Percentiles rank a stretch among this genome's conserved stretches.
Evolutionary conservation across 495 filamentous ascomycete species (phyloP).

Genomic region (Thozetella sp.): DNA sequence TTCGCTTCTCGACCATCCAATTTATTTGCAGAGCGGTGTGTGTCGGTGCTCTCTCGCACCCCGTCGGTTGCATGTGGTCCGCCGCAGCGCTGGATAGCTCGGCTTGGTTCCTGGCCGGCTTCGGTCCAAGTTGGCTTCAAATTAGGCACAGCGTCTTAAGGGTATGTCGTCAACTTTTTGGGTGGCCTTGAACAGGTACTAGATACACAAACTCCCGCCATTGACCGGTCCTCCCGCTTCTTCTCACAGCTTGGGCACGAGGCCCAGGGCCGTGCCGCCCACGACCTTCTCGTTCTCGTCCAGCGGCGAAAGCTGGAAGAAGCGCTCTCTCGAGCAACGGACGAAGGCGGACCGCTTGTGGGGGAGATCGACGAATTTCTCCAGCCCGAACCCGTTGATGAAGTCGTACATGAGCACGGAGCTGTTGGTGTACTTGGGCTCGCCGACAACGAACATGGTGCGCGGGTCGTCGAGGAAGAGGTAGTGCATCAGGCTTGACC

Average conservation of each 20-base stretch:
- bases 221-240: not conserved
- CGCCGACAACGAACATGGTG: constrained; percentile 62
- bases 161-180: no score
- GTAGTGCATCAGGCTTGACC: constrained; percentile 69
- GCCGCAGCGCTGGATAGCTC: no score
- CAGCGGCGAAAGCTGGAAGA: constrained; percentile 68
- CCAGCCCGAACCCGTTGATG: constrained; percentile 63
- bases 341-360: constrained; percentile 69
- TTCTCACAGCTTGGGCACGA: constrained; percentile 44
- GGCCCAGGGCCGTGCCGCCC: constrained; percentile 42
- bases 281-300: constrained; percentile 48
- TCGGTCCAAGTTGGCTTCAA: no score
- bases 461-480: constrained; percentile 71
- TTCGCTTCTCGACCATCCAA: no score
- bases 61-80: no score
- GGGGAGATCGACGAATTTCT: constrained; percentile 67
- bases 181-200: no score
- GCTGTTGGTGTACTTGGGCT: constrained; percentile 62
- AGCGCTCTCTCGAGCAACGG: constrained; percentile 62
- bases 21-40: no score
- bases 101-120: no score
- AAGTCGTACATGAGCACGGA: constrained; percentile 68
- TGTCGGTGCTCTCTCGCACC: no score
- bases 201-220: not conserved
- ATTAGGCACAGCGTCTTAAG: no score